phyloP scores from a whole-genome alignment of 176 grass and related monocot species.

The Aegilops bicornis region DNA sequence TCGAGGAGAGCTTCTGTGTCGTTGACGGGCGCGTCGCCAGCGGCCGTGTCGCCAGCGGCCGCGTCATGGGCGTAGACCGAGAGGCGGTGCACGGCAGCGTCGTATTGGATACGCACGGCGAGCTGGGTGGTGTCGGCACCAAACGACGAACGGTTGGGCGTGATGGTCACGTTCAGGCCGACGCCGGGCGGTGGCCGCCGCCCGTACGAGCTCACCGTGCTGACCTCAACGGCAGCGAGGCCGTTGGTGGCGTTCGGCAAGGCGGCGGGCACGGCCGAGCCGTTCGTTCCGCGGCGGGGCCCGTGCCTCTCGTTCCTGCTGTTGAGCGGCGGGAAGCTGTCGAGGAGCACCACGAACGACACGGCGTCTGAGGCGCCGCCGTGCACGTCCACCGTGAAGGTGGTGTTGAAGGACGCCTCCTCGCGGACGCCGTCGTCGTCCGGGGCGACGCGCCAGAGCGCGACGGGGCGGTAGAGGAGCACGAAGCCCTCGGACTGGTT shows the following conservation, averaged over 20 bases:
- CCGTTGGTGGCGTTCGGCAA: background rate
- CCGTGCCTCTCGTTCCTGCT: background rate
- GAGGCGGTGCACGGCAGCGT: background rate
- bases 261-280: background rate
- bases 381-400: background rate
- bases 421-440: background rate
- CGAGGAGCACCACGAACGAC: constrained; percentile 18
- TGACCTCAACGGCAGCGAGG: background rate
- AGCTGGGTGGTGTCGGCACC: background rate
- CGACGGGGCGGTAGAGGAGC: background rate
- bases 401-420: background rate
- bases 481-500: background rate
- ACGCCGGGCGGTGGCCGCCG: background rate
- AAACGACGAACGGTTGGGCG: background rate
- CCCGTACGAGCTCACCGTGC: constrained; percentile 13
- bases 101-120: constrained; percentile 15
- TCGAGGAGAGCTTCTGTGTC: background rate
- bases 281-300: background rate
- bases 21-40: background rate
- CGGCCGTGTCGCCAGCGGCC: background rate
- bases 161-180: constrained; percentile 37
- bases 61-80: background rate
- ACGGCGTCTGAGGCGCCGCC: background rate
- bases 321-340: background rate
- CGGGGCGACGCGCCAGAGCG: background rate